Evolutionary conservation across 106 monocot genomes (phyloP).

Genomic region (Dioscorea alata): DNA sequence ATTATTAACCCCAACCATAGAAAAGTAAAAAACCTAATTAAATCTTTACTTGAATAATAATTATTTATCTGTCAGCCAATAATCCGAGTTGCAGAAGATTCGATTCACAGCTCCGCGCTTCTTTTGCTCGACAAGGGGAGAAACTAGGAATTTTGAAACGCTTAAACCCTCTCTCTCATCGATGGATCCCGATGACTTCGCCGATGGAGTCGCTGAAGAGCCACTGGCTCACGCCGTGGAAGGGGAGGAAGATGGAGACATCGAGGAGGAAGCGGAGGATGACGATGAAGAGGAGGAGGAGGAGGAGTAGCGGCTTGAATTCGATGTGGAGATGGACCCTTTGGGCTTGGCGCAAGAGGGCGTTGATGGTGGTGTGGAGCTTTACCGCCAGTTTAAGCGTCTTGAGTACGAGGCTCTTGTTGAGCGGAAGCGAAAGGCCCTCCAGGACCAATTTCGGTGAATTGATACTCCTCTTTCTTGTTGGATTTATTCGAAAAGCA

Average conservation of each 20-base stretch:
- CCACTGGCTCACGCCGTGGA: not conserved
- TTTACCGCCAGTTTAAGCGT: constrained; percentile 48
- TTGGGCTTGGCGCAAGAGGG: not conserved
- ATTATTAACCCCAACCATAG: no score
- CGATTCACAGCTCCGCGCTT: no score
- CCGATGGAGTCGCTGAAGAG: not conserved
- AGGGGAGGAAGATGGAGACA: not conserved
- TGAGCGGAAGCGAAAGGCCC: constrained; percentile 69
- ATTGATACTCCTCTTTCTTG: not conserved
- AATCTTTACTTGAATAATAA: no score
- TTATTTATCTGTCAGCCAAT: no score
- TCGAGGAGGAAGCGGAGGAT: constrained; percentile 2
- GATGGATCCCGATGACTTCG: not conserved
- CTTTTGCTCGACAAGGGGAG: no score
- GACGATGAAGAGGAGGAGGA: not conserved
- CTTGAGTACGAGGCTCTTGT: constrained; percentile 72
- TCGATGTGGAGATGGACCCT: constrained; percentile 1
- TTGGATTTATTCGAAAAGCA: not conserved
- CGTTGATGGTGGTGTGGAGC: constrained; percentile 17
- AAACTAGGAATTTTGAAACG: no score
- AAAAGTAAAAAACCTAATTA: no score
- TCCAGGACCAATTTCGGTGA: constrained; percentile 10
- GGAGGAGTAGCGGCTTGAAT: not conserved
- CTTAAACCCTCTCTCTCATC: no score
- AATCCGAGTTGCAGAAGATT: no score